phyloP scores from a whole-genome alignment of 1,284 basidiomycete species.

The Trichosporon coremiiforme region DNA sequence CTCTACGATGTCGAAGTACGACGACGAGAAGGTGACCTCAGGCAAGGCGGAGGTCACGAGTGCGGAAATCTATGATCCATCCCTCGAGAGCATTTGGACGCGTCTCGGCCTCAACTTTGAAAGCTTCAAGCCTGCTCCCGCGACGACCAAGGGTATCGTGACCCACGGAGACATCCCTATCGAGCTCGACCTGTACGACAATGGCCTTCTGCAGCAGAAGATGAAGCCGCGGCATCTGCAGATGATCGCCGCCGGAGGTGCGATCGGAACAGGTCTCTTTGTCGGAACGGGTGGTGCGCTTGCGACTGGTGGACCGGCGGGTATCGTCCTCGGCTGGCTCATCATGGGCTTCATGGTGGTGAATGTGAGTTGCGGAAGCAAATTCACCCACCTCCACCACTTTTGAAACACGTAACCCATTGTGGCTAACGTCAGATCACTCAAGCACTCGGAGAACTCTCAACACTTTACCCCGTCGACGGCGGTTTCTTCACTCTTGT shows the following conservation, averaged over 20 bases:
- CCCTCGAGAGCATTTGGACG: conserved; percentile 52
- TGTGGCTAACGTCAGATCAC: conserved; percentile 34
- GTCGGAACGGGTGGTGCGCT: conserved; percentile 58
- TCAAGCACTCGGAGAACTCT: conserved; percentile 58
- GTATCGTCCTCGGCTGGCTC: conserved; percentile 55
- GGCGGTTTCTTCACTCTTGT: conserved; percentile 59
- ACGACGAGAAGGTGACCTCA: not conserved
- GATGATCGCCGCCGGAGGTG: conserved; percentile 59
- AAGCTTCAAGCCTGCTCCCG: conserved; percentile 57
- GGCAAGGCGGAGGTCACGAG: conserved; percentile 1
- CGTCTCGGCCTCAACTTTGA: conserved; percentile 55
- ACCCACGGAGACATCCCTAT: conserved; percentile 45
- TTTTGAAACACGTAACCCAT: too few species aligned
- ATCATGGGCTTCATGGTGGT: conserved; percentile 42
- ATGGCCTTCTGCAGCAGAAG: conserved; percentile 55
- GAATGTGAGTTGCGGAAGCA: conserved; percentile 24
- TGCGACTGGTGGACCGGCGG: conserved; percentile 58
- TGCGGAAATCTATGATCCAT: conserved; percentile 52
- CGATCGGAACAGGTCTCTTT: conserved; percentile 58
- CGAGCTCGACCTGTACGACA: conserved; percentile 41
- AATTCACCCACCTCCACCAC: not conserved
- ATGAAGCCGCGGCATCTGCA: conserved; percentile 55
- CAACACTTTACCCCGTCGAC: conserved; percentile 58
- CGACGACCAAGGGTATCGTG: conserved; percentile 34
- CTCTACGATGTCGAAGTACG: not conserved